These are phyloP conservation scores for Claviceps arundinis DNA, from an alignment of 2,329 filamentous ascomycete species.

Conservation along the genomic window DNA sequence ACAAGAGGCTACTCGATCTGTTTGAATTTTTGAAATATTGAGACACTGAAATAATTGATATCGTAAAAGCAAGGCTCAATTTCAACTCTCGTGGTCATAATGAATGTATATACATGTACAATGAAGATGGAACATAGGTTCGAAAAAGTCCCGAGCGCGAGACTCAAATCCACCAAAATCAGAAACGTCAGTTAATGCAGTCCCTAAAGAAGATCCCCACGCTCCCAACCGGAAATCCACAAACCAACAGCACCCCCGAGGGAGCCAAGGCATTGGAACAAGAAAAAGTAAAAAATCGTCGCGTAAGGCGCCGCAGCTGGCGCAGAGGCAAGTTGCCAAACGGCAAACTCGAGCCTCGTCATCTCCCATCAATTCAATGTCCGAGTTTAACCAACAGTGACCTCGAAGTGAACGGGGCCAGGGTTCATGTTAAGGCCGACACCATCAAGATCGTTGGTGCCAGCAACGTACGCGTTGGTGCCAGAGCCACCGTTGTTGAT, in stretches of 20 bases:
- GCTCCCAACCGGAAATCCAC: background rate
- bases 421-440: slow-evolving; percentile 26
- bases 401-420: slow-evolving; percentile 15
- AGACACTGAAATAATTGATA: too few relatives aligned
- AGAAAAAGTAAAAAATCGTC: background rate
- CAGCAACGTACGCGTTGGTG: slow-evolving; percentile 24
- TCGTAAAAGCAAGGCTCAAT: too few relatives aligned
- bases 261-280: too few relatives aligned
- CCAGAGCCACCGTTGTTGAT: slow-evolving; percentile 23
- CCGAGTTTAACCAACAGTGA: slow-evolving; percentile 19
- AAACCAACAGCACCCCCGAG: background rate
- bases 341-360: background rate
- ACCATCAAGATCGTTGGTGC: slow-evolving; percentile 25
- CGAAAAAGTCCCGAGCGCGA: slow-evolving; percentile 2
- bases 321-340: background rate
- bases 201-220: background rate
- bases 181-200: background rate
- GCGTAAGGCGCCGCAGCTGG: background rate
- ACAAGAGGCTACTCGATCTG: too few relatives aligned
- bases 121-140: slow-evolving; percentile 5
- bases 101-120: slow-evolving; percentile 6
- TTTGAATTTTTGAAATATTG: too few relatives aligned
- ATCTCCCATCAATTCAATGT: background rate
- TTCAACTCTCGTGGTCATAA: background rate
- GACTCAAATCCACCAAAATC: background rate